Conservation (phyloP, 2,329 filamentous ascomycete species). For the Colletotrichum limetticola region DNA sequence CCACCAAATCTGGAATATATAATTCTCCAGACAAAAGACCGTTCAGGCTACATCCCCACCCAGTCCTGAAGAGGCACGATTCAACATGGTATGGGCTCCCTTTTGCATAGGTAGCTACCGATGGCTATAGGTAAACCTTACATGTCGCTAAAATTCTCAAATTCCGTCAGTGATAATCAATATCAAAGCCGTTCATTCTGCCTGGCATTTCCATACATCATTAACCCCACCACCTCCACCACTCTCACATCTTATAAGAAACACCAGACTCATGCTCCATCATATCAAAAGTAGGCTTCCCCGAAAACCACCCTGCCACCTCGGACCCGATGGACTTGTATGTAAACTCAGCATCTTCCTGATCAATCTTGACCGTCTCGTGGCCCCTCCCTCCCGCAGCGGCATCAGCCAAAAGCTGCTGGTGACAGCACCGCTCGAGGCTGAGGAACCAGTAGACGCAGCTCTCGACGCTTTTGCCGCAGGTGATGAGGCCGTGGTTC, state of each 20-base stretch:
- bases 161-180: no score
- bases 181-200: no score
- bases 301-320: constrained; percentile 75
- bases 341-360: constrained; percentile 76
- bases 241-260: constrained; percentile 17
- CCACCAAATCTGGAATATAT: no score
- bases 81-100: no score
- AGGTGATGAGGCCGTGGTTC: constrained; percentile 66
- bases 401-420: constrained; percentile 65
- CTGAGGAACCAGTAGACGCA: constrained; percentile 65
- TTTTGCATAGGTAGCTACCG: no score
- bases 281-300: constrained; percentile 77
- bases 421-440: constrained; percentile 60
- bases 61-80: no score
- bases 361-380: constrained; percentile 72
- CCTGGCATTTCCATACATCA: neutral
- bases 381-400: constrained; percentile 71
- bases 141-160: no score
- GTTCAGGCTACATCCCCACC: no score
- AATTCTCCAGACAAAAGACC: no score
- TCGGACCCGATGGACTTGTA: constrained; percentile 72
- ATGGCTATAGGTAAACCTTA: no score
- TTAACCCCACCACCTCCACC: neutral
- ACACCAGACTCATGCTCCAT: constrained; percentile 32
- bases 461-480: constrained; percentile 60